phyloP scores from a whole-genome alignment of 2,329 filamentous ascomycete genomes.

The Xylariales sp. region DNA sequence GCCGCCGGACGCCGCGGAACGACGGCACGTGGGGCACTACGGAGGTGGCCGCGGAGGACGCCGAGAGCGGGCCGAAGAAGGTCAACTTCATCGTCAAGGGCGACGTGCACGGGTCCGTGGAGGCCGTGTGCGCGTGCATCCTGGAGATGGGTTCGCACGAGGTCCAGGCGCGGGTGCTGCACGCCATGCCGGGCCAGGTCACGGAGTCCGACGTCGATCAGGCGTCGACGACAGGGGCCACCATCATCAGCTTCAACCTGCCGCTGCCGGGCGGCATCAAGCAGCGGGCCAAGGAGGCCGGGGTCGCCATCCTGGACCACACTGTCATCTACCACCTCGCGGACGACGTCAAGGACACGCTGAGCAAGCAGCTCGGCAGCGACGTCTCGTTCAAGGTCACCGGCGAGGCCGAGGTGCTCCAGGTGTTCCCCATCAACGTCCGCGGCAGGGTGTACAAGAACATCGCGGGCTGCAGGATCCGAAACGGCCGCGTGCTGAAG shows the following conservation, averaged over 20 bases:
- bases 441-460: slow-evolving; percentile 66
- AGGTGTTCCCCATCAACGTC: slow-evolving; percentile 80
- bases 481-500: slow-evolving; percentile 70
- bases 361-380: slow-evolving; percentile 68
- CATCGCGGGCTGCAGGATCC: slow-evolving; percentile 83
- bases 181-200: slow-evolving; percentile 72
- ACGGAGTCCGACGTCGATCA: slow-evolving; percentile 87
- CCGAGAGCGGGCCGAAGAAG: slow-evolving; percentile 39
- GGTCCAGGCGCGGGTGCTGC: slow-evolving; percentile 71
- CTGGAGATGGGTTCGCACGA: slow-evolving; percentile 79
- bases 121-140: slow-evolving; percentile 79
- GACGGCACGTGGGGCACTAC: slow-evolving; percentile 20
- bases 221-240: slow-evolving; percentile 69
- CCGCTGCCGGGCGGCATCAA: slow-evolving; percentile 62
- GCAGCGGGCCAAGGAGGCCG: slow-evolving; percentile 63
- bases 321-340: slow-evolving; percentile 80
- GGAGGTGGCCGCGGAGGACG: slow-evolving; percentile 25
- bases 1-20: slow-evolving; percentile 18
- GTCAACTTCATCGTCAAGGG: slow-evolving; percentile 87
- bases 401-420: slow-evolving; percentile 82
- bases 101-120: slow-evolving; percentile 89
- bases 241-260: slow-evolving; percentile 85
- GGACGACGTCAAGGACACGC: slow-evolving; percentile 64
- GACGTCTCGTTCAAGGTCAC: slow-evolving; percentile 65
- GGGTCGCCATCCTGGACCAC: slow-evolving; percentile 77